phyloP scores from a whole-genome alignment of 2,329 filamentous ascomycete genomes.

The Diplodia sapinea region DNA sequence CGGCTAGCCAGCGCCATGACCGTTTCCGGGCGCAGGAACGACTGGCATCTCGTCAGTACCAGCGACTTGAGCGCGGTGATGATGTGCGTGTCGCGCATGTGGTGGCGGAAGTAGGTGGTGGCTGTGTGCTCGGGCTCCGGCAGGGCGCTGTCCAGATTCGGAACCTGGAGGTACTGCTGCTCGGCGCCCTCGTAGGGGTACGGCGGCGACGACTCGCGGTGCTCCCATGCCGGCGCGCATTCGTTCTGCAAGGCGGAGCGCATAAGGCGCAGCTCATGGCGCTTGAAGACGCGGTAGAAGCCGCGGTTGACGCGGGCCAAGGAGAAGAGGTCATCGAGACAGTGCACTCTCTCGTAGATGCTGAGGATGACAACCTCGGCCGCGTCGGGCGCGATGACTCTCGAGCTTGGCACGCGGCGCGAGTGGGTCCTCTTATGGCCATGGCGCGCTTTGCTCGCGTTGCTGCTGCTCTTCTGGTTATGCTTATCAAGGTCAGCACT shows the following conservation, averaged over 20 bases:
- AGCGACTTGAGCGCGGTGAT: conserved; percentile 62
- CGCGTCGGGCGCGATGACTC: conserved; percentile 49
- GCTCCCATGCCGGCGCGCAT: conserved; percentile 65
- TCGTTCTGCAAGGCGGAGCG: conserved; percentile 58
- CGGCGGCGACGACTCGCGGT: conserved; percentile 63
- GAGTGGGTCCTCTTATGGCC: not conserved
- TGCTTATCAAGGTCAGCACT: conserved; percentile 26
- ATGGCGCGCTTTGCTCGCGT: not conserved
- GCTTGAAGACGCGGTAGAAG: conserved; percentile 64
- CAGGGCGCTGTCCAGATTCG: conserved; percentile 46
- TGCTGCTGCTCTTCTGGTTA: not conserved
- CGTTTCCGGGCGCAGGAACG: conserved; percentile 63
- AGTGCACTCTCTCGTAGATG: conserved; percentile 58
- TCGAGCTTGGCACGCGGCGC: conserved; percentile 33
- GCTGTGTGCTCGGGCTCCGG: conserved; percentile 61
- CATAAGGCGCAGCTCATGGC: conserved; percentile 61
- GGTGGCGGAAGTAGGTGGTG: conserved; percentile 57
- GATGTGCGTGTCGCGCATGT: conserved; percentile 60
- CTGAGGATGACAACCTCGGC: conserved; percentile 58
- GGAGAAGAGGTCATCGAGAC: conserved; percentile 61
- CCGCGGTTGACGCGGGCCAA: conserved; percentile 60
- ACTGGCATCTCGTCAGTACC: conserved; percentile 61
- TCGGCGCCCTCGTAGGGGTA: conserved; percentile 48
- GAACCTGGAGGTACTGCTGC: not conserved
- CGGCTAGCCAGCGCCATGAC: conserved; percentile 58